Percentiles rank a stretch among this genome's conserved stretches.
Evolutionary conservation across 148 eudicot genomes (phyloP).

Genomic region (Persicaria maculosa): DNA sequence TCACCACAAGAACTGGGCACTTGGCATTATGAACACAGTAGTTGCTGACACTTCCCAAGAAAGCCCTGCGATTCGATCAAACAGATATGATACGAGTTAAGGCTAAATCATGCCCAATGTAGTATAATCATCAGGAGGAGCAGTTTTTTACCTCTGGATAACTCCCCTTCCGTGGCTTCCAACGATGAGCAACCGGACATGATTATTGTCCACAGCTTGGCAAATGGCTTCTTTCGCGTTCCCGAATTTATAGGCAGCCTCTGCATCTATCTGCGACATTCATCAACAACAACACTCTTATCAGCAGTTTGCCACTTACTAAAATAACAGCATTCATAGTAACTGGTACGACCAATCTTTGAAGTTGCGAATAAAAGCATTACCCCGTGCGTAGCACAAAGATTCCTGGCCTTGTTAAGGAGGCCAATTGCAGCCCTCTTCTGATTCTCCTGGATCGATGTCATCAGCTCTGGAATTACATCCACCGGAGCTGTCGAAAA

Average conservation of each 20-base stretch:
- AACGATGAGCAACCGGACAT: constrained; percentile 41
- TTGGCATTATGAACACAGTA: constrained; percentile 44
- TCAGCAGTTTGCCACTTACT: background rate
- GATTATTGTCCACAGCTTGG: constrained; percentile 44
- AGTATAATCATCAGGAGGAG: background rate
- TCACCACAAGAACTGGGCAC: constrained; percentile 48
- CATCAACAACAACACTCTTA: background rate
- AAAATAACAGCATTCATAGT: background rate
- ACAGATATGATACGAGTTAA: background rate
- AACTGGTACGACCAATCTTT: background rate
- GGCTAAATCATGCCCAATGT: background rate
- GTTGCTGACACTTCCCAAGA: constrained; percentile 53
- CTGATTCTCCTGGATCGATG: constrained; percentile 42
- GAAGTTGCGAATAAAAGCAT: background rate
- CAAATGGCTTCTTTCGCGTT: constrained; percentile 59
- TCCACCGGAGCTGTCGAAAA: constrained; percentile 23
- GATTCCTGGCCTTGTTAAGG: constrained; percentile 45
- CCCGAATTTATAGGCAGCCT: constrained; percentile 43
- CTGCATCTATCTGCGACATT: constrained; percentile 36
- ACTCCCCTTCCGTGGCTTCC: constrained; percentile 58
- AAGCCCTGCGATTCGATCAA: constrained; percentile 24
- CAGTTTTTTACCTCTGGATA: constrained; percentile 31
- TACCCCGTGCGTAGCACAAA: constrained; percentile 56
- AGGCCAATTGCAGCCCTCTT: constrained; percentile 30
- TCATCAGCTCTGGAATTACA: constrained; percentile 25